Evolutionary conservation across 1,139 yeast species (phyloP).

Genomic region (Diutina mesorugosa): DNA sequence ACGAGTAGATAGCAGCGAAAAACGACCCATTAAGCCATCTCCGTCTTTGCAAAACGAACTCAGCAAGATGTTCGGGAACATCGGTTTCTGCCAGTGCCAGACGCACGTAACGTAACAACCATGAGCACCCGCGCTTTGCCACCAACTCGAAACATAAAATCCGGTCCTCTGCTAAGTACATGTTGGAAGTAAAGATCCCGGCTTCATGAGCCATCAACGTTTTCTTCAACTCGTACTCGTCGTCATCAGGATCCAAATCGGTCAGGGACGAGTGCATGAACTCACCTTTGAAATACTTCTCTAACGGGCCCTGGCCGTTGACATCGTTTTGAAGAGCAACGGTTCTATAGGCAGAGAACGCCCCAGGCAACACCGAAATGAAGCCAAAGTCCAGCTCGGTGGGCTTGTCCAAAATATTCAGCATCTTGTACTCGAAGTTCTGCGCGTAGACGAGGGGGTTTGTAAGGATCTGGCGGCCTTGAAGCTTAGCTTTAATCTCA

Average conservation of each 20-base stretch:
- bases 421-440: constrained; percentile 34
- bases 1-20: constrained; percentile 34
- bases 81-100: constrained; percentile 37
- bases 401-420: constrained; percentile 34
- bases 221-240: constrained; percentile 29
- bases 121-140: constrained; percentile 29
- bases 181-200: constrained; percentile 36
- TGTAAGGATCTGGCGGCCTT: constrained; percentile 26
- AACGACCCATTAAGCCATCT: constrained; percentile 41
- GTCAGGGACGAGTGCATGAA: constrained; percentile 30
- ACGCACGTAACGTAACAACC: constrained; percentile 34
- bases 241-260: constrained; percentile 33
- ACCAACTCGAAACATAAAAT: constrained; percentile 36
- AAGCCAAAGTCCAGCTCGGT: constrained; percentile 35
- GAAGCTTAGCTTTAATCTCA: constrained; percentile 31
- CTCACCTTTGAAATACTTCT: constrained; percentile 37
- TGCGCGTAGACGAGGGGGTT: constrained; percentile 37
- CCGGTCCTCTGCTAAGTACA: constrained; percentile 40
- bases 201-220: constrained; percentile 29
- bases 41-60: constrained; percentile 34
- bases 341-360: constrained; percentile 31
- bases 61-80: constrained; percentile 35
- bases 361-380: constrained; percentile 35
- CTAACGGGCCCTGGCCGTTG: constrained; percentile 32
- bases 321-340: constrained; percentile 25